These are phyloP conservation scores for Colletotrichum sp. DNA, from an alignment of 2,329 filamentous ascomycete genomes.

Conservation along the genomic window DNA sequence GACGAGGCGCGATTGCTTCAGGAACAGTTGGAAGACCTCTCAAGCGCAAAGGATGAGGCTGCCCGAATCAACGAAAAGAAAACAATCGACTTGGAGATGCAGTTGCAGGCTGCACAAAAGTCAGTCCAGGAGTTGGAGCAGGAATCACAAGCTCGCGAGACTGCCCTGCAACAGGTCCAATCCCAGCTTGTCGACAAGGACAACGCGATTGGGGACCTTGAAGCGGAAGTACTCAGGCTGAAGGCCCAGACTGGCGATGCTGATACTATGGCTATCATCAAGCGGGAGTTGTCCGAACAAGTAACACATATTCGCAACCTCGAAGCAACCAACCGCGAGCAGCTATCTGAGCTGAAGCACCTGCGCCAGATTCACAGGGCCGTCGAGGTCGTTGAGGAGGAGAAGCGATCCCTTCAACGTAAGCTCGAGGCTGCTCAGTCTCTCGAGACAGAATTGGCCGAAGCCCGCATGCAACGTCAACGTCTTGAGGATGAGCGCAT, in stretches of 20 bases:
- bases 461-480: slow-evolving; percentile 82
- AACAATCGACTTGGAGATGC: slow-evolving; percentile 58
- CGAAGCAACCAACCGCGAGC: slow-evolving; percentile 81
- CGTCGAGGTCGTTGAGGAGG: slow-evolving; percentile 93
- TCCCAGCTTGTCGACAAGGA: slow-evolving; percentile 73
- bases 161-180: slow-evolving; percentile 65
- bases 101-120: slow-evolving; percentile 50
- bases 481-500: slow-evolving; percentile 86
- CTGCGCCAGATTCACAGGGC: slow-evolving; percentile 82
- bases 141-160: slow-evolving; percentile 61
- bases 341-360: slow-evolving; percentile 79
- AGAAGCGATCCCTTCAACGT: slow-evolving; percentile 83
- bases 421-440: slow-evolving; percentile 77
- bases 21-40: slow-evolving; percentile 81
- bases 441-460: slow-evolving; percentile 77
- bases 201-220: slow-evolving; percentile 72
- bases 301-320: slow-evolving; percentile 88
- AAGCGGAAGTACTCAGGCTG: slow-evolving; percentile 81
- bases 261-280: slow-evolving; percentile 84
- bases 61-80: slow-evolving; percentile 65
- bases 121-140: slow-evolving; percentile 63
- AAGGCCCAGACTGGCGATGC: slow-evolving; percentile 88
- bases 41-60: slow-evolving; percentile 69
- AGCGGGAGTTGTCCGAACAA: slow-evolving; percentile 88
- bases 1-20: slow-evolving; percentile 76